Percentiles rank a stretch among this genome's conserved stretches.
phyloP scores from a whole-genome alignment of 176 grass and related monocot genomes.

The Oryza brachyantha region DNA sequence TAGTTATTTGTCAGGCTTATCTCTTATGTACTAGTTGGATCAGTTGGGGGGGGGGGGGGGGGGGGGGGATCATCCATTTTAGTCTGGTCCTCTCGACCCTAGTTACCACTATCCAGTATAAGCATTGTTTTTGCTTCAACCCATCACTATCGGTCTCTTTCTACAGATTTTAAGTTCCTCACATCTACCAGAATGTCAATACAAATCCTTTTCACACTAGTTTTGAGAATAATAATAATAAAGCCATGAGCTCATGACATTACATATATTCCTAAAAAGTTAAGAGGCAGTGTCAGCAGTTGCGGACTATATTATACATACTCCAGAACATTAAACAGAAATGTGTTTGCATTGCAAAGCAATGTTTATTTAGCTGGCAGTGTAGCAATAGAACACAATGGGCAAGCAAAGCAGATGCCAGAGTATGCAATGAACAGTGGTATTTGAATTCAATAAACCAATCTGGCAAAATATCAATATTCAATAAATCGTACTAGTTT shows the following conservation, averaged over 20 bases:
- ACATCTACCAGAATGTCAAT: constrained; percentile 1
- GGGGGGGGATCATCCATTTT: background rate
- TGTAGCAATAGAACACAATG: background rate
- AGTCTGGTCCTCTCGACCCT: background rate
- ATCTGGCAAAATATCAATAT: constrained; percentile 16
- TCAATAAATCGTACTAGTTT: constrained; percentile 15
- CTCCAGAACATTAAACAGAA: background rate
- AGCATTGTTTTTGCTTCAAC: background rate
- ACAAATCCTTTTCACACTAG: background rate
- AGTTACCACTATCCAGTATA: background rate
- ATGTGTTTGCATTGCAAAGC: background rate
- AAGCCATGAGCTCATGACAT: background rate
- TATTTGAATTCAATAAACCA: constrained; percentile 12
- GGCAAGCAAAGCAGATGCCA: background rate
- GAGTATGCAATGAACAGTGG: background rate
- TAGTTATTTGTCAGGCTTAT: background rate
- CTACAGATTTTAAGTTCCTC: background rate
- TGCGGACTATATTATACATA: background rate
- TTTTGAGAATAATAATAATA: constrained; percentile 20
- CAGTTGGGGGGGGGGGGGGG: background rate
- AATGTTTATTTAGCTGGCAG: constrained; percentile 15
- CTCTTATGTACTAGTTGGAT: background rate
- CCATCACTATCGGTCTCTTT: background rate
- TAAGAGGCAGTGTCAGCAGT: background rate
- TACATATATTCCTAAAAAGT: constrained; percentile 1